Evolutionary conservation across 73 alveolate species (phyloP).

Genomic region (Paramecium tetraurelia): DNA sequence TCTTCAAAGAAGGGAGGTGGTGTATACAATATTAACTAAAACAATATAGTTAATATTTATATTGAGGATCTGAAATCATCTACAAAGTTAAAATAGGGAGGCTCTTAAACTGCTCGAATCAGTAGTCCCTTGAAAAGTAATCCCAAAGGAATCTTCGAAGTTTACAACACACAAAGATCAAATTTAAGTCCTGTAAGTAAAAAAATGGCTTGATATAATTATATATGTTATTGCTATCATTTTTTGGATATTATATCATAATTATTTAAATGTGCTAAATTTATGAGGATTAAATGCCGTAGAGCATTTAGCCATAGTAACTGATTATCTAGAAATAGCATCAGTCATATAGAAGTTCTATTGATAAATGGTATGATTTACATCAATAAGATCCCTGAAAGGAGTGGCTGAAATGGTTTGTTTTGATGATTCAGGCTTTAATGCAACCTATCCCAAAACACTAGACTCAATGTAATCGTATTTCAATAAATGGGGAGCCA

Average conservation of each 20-base stretch:
- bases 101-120: slow-evolving; percentile 39
- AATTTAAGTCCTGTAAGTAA: not conserved
- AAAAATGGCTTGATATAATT: not conserved
- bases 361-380: not conserved
- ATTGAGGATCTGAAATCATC: slow-evolving; percentile 17
- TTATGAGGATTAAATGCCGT: slow-evolving; percentile 70
- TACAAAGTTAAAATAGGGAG: not conserved
- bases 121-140: slow-evolving; percentile 21
- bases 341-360: slow-evolving; percentile 91
- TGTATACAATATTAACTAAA: slow-evolving; percentile 37
- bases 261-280: slow-evolving; percentile 56
- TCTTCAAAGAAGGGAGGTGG: slow-evolving; percentile 3
- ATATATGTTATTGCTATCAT: not conserved
- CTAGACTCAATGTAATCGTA: slow-evolving; percentile 80
- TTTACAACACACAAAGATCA: not conserved
- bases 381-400: slow-evolving; percentile 68
- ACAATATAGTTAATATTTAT: slow-evolving; percentile 37
- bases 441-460: slow-evolving; percentile 73
- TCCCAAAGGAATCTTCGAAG: slow-evolving; percentile 7
- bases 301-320: slow-evolving; percentile 90
- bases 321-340: slow-evolving; percentile 78
- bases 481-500: slow-evolving; percentile 90
- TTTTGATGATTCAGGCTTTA: slow-evolving; percentile 40
- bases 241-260: not conserved
- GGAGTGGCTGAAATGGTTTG: slow-evolving; percentile 63